Percentiles rank a stretch among this genome's conserved stretches.
These are phyloP conservation scores for Zygosaccharomyces siamensis DNA, from an alignment of 805 yeast species.

Conservation along the genomic window DNA sequence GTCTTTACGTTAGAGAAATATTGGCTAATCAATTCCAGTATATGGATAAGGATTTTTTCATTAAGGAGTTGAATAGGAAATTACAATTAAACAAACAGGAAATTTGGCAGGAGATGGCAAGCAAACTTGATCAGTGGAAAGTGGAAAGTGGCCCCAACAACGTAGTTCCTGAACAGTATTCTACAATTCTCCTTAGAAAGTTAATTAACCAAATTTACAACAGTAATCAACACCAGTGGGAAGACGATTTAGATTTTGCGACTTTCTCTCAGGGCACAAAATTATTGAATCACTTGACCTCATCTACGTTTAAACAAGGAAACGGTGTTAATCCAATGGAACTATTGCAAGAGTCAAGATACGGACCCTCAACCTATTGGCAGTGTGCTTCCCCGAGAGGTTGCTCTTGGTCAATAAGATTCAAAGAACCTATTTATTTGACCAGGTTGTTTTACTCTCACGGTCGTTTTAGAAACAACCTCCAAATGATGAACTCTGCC, in stretches of 20 bases:
- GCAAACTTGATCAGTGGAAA: constrained; percentile 12
- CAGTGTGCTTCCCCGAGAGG: constrained; percentile 26
- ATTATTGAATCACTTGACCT: constrained; percentile 35
- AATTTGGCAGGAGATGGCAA: constrained; percentile 25
- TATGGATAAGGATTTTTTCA: constrained; percentile 27
- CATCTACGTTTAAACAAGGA: constrained; percentile 30
- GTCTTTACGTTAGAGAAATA: constrained; percentile 31
- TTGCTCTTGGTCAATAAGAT: constrained; percentile 36
- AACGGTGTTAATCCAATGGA: constrained; percentile 28
- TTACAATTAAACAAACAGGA: constrained; percentile 26
- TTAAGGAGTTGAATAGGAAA: constrained; percentile 27
- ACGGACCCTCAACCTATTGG: constrained; percentile 31
- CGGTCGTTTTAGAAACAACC: constrained; percentile 35
- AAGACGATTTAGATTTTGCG: constrained; percentile 35
- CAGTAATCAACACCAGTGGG: constrained; percentile 33
- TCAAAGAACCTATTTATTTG: constrained; percentile 38
- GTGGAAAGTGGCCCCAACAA: constrained; percentile 3
- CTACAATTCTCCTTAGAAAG: constrained; percentile 26
- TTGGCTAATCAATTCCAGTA: constrained; percentile 31
- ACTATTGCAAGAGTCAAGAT: constrained; percentile 22
- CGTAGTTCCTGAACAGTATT: constrained; percentile 22
- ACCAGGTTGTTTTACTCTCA: constrained; percentile 36
- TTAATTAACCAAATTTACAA: constrained; percentile 31
- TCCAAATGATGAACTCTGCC: constrained; percentile 38
- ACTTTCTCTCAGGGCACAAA: constrained; percentile 36